A percentile compares a stretch with the other conserved stretches of the same genome.
Evolutionary conservation across 2,329 filamentous ascomycete genomes (phyloP).

Genomic region (Volutella citrinella): DNA sequence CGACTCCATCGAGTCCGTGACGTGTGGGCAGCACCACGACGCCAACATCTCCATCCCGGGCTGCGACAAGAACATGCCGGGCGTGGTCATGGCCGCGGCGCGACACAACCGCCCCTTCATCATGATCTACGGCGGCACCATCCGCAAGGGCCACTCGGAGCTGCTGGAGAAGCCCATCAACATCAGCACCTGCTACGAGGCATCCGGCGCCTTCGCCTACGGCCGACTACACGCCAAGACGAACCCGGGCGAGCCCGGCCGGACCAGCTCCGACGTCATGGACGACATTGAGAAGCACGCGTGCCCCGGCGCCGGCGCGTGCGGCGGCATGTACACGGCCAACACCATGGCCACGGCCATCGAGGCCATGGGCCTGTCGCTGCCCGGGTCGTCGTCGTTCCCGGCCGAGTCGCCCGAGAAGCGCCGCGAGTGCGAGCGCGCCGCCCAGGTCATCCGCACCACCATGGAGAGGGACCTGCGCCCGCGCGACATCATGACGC

Average conservation of each 20-base stretch:
- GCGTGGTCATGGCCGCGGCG: slow-evolving; percentile 84
- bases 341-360: slow-evolving; percentile 90
- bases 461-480: slow-evolving; percentile 83
- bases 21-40: slow-evolving; percentile 87
- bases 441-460: slow-evolving; percentile 70
- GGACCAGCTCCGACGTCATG: slow-evolving; percentile 74
- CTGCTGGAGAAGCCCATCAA: slow-evolving; percentile 79
- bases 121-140: slow-evolving; percentile 95
- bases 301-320: slow-evolving; percentile 63
- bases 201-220: slow-evolving; percentile 78
- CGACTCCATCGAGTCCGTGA: slow-evolving; percentile 91
- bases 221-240: slow-evolving; percentile 70
- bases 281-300: slow-evolving; percentile 78
- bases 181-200: slow-evolving; percentile 85
- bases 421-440: slow-evolving; percentile 80
- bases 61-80: slow-evolving; percentile 98
- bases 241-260: slow-evolving; percentile 57
- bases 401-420: slow-evolving; percentile 80
- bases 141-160: slow-evolving; percentile 78
- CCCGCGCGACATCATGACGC: slow-evolving; percentile 76
- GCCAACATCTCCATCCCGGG: slow-evolving; percentile 91
- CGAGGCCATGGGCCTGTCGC: slow-evolving; percentile 81
- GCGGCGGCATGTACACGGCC: slow-evolving; percentile 85
- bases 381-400: slow-evolving; percentile 81
- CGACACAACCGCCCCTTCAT: slow-evolving; percentile 88